Evolutionary conservation across 352 stramenopile genomes (phyloP).

Genomic region (Discostella stelligera): DNA sequence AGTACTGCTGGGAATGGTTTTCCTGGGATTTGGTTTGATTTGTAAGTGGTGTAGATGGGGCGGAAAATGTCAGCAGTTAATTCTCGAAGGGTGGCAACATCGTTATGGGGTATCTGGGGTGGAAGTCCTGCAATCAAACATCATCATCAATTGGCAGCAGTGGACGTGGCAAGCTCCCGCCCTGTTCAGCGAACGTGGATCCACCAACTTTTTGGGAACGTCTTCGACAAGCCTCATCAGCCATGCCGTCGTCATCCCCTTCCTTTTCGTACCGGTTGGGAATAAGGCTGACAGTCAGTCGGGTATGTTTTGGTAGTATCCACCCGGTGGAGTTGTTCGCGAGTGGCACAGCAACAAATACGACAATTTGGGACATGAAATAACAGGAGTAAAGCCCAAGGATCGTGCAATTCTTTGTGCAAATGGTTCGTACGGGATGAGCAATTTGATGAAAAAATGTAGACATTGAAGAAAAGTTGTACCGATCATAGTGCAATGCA

Average conservation of each 20-base stretch:
- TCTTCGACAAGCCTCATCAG: not conserved
- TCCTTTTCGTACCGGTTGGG: conserved; percentile 11
- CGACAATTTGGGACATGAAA: conserved; percentile 34
- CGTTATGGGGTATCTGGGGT: no score
- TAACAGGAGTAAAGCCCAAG: not conserved
- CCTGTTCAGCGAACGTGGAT: conserved; percentile 35
- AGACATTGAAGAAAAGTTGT: conserved; percentile 16
- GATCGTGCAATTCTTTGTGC: conserved; percentile 45
- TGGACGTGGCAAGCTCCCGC: conserved; percentile 43
- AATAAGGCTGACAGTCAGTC: conserved; percentile 41
- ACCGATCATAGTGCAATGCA: conserved; percentile 56
- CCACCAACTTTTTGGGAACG: conserved; percentile 15
- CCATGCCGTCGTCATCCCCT: not conserved
- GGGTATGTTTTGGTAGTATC: conserved; percentile 61
- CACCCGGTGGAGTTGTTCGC: conserved; percentile 33
- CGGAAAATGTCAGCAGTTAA: no score
- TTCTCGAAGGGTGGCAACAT: no score
- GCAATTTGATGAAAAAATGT: conserved; percentile 42
- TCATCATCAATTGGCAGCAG: conserved; percentile 28
- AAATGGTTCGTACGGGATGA: conserved; percentile 42
- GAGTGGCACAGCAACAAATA: conserved; percentile 58
- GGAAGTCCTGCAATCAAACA: not conserved
- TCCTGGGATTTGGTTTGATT: no score
- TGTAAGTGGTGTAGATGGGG: no score
- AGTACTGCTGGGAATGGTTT: no score